Base-by-base conservation (phyloP, 2,329 filamentous ascomycete genomes). In the Colletotrichum scovillei region DNA sequence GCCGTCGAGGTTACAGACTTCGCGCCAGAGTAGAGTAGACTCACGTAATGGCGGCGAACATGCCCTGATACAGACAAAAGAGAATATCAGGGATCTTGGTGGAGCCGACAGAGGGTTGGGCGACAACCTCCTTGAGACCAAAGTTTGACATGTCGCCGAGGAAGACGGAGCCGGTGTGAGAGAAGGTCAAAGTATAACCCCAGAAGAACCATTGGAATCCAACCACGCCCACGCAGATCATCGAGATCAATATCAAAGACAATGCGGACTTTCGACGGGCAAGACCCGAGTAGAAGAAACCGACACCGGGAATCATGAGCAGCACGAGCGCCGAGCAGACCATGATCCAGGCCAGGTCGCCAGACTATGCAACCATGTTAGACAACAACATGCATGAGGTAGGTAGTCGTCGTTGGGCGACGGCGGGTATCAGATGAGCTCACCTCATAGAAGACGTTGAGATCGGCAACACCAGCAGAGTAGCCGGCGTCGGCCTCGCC, bases 141-240 rank as follows among this genome's bases (percentile, higher is more conserved):
- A 97, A 92, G 87, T 97, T 95, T 76, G 90, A 87, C 60, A 97
- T 87, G 76, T 95, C 90, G 58, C 95, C 95, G 74, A 97, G 92
- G 86, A 91, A 97, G 76, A 88, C 88, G 77, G 92, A 93, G 71
- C 94, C 94, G 26, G 90, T 90, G 82, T 95, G 94, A 7, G 94
- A 95, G 83, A 97, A 97, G 75, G 94, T 89, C 65, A 97, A 86
- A 12, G 93, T 96, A 83, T 96, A 97, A 60, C 95, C 95, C 95
- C 95, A 97, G 87, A 97, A 96, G 87, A 97, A 97, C 95, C 95
- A 98, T 81, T 97, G 94, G 84, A 97, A 97, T 63, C 91, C 92
- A 74, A 95, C 91, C 76, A 97, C 91, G 12, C 91, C 93, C 4
- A 93, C 90, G 19, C 94, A 92, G 86, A 97, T 92, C 85, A 97